Base-by-base conservation (phyloP, 2,329 filamentous ascomycete species). In the Ceratocystis lukuohia region DNA sequence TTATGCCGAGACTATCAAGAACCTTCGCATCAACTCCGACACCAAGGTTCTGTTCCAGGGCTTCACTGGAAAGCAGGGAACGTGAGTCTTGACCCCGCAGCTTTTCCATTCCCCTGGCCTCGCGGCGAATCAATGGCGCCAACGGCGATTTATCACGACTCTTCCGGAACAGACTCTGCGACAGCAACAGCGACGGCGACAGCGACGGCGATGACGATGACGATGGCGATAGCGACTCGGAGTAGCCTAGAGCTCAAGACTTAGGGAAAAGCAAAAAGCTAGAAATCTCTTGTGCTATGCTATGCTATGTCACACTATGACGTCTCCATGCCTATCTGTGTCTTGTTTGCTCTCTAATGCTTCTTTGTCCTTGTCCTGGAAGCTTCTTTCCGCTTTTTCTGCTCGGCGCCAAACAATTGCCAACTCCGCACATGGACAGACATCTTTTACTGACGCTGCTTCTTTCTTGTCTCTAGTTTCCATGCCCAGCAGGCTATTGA, bases 21-120 rank as follows among this genome's bases (percentile, higher is more conserved):
- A 97, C 82, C 85, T 97, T 74, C 88, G 91, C 79, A 92, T 97
- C 82, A 96, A 91, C 78, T 76, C 81, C 76, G 87, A 96, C 72
- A 99, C 94, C 73, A 95, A 94, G 81, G 91, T 99, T 71, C 81
- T 97, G 74, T 97, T 85, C 82, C 94, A 99, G 81, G 94, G 94
- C 72, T 97, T 97, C 78, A 97, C 93, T 67, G 93, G 93, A 76
- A 94, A 90, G 83, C 91, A 96, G 84, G 91, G 91, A 88, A 93
- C 88, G 88, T 91, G 77, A 79, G 87, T 87, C 15, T 53, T 22
- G 17, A 15, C 28, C 33, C 17, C 20, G 33, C 22, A 50, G n/a
- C 25, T 17, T n/a, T 17, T 37, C 7, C 28, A 65, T 63, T 15
- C 10, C 33, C 33, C 33, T 37, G 33, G 33, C 33, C 33, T 37